Evolutionary conservation across 2,329 filamentous ascomycete species (phyloP).

Genomic region (Sarocladium kiliense): DNA sequence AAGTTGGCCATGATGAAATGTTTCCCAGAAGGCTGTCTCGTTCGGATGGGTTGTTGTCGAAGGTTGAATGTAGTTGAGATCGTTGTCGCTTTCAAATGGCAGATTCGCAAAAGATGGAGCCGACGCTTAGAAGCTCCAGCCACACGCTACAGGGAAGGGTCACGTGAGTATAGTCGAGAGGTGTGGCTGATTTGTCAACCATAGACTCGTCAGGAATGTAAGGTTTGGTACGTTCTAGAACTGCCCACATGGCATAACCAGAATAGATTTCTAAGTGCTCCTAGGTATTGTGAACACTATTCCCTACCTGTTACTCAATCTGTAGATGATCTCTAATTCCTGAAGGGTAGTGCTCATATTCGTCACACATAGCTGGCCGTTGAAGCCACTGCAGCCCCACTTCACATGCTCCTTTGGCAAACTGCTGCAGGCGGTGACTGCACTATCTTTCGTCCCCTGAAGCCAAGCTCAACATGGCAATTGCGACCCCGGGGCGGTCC

Average conservation of each 20-base stretch:
- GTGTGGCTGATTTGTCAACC: slow-evolving; percentile 21
- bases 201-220: slow-evolving; percentile 8
- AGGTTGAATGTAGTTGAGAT: slow-evolving; percentile 7
- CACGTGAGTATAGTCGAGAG: slow-evolving; percentile 19
- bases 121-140: slow-evolving; percentile 11
- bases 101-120: slow-evolving; percentile 7
- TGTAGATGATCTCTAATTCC: too few species aligned
- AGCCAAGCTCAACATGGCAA: slow-evolving; percentile 4
- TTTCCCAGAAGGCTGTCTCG: slow-evolving; percentile 2
- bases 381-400: not conserved
- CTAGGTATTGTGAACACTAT: not conserved
- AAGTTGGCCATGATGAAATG: slow-evolving; percentile 78
- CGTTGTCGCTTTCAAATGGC: slow-evolving; percentile 7
- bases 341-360: too few species aligned
- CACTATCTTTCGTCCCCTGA: not conserved
- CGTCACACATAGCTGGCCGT: not conserved
- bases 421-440: not conserved
- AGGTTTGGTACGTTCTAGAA: slow-evolving; percentile 3
- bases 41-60: slow-evolving; percentile 16
- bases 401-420: not conserved
- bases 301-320: too few species aligned
- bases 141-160: slow-evolving; percentile 23
- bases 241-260: not conserved
- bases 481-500: not conserved
- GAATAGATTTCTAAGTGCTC: not conserved